Evolutionary conservation across 2,329 filamentous ascomycete genomes (phyloP).

Genomic region (Aureobasidium sp.): DNA sequence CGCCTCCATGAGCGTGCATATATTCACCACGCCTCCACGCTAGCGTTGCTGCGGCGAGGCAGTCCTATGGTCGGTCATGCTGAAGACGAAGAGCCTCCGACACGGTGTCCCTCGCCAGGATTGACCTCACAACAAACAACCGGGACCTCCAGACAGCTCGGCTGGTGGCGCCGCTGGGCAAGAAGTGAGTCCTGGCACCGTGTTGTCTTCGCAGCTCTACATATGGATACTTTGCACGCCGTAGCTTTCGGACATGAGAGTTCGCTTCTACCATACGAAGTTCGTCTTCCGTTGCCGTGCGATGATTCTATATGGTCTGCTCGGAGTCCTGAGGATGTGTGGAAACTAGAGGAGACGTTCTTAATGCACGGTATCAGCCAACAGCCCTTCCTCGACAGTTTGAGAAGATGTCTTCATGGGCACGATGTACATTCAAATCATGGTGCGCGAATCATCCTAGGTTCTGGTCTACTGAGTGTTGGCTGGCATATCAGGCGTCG

Average conservation of each 20-base stretch:
- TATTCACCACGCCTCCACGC: conserved; percentile 87
- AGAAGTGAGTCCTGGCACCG: conserved; percentile 80
- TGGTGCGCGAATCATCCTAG: conserved; percentile 81
- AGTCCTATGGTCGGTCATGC: conserved; percentile 80
- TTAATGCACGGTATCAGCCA: conserved; percentile 72
- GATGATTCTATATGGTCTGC: conserved; percentile 88
- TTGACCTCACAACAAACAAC: background rate
- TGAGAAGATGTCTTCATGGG: conserved; percentile 77
- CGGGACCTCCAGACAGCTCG: conserved; percentile 24
- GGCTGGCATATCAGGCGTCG: conserved; percentile 96
- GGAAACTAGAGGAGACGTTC: conserved; percentile 69
- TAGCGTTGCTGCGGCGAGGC: conserved; percentile 86
- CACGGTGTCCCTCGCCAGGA: background rate
- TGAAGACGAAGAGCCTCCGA: conserved; percentile 59
- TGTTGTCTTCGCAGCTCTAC: conserved; percentile 83
- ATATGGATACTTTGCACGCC: conserved; percentile 87
- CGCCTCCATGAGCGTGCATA: conserved; percentile 86
- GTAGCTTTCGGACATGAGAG: conserved; percentile 96
- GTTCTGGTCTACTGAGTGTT: conserved; percentile 84
- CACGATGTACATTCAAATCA: conserved; percentile 79
- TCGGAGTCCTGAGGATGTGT: conserved; percentile 74
- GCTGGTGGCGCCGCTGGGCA: conserved; percentile 93
- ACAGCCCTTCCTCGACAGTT: conserved; percentile 76
- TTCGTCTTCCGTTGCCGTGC: conserved; percentile 80
- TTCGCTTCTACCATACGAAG: conserved; percentile 92